Evolutionary conservation across 2,329 filamentous ascomycete genomes (phyloP), one percentile per base, ranked within the genome.

Genomic region (Fusarium tanahbumbuense): DNA sequence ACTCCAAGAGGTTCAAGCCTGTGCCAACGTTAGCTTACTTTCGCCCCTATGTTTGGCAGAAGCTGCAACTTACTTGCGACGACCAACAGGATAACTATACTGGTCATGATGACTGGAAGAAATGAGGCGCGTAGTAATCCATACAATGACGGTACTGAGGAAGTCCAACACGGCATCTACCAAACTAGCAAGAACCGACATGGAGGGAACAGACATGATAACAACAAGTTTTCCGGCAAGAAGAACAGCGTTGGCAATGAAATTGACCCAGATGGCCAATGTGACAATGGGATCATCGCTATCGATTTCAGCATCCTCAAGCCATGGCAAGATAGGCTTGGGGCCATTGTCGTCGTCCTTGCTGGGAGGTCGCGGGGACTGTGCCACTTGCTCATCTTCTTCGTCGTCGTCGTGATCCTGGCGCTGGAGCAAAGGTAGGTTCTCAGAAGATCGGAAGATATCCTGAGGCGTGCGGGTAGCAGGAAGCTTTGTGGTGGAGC

Each of bases 191-290:
- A 95, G 84, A 15, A 95, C 92, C 7, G 92, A 94, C 77, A 96
- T 89, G 47, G 92, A 95, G 22, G 90, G 92, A 1, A 94, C 93
- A 54, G 93, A 87, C 34, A 93, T 77, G 42, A 94, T 90, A 54
- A 96, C 93, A 41, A 88, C 86, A 53, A 94, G 87, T 78, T 97
- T 97, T 64, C 93, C 88, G 9, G 87, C 86, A 5, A 97, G 86
- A 3, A 97, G 85, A 45, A 93, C 82, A 4, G 89, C 84, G 77
- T 97, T 97, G 62, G 93, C 94, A 23, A 87, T 81, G 50, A 97
- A 87, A 77, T 97, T 97, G 78, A 97, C 82, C 78, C 94, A 95
- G 75, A 98, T 96, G 44, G 95, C 94, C 22, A 96, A 76, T n/a
- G 90, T 91, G 50, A 98, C 93, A 50, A 97, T 88, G 18, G 87